Conservation (phyloP, 2,329 filamentous ascomycete genomes). For the Zalaria obscura region DNA sequence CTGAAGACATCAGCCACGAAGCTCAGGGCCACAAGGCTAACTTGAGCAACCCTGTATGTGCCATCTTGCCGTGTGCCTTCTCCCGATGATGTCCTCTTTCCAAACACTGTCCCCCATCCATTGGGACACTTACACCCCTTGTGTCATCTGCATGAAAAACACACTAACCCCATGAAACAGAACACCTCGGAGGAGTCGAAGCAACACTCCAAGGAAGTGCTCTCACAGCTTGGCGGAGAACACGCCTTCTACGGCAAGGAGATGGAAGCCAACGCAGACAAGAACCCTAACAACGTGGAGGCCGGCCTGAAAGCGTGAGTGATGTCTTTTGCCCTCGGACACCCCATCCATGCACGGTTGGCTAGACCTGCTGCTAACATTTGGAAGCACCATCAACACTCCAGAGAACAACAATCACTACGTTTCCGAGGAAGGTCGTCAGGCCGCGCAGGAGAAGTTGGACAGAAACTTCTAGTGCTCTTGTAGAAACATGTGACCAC, state of each 20-base stretch:
- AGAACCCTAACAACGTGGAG: constrained; percentile 14
- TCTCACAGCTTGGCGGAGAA: constrained; percentile 30
- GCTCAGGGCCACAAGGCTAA: constrained; percentile 38
- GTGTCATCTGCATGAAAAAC: too few relatives aligned
- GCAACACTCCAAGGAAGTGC: constrained; percentile 26
- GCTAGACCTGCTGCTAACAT: background rate
- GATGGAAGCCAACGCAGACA: constrained; percentile 25
- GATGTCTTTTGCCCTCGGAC: background rate
- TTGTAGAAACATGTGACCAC: too few relatives aligned
- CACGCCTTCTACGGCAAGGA: constrained; percentile 28
- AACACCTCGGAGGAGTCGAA: constrained; percentile 33
- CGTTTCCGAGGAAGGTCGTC: constrained; percentile 3
- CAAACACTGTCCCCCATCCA: background rate
- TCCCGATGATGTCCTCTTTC: background rate
- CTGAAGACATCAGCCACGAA: constrained; percentile 20
- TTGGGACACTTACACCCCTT: too few relatives aligned
- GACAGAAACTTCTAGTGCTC: background rate
- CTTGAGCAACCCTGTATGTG: constrained; percentile 29
- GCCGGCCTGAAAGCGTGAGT: constrained; percentile 9
- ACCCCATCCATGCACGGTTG: background rate
- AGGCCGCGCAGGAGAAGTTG: constrained; percentile 8
- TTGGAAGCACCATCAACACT: constrained; percentile 7
- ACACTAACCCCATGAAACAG: constrained; percentile 7
- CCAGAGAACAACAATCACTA: constrained; percentile 4
- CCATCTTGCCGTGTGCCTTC: constrained; percentile 1